Evolutionary conservation across 2,329 filamentous ascomycete species (phyloP), one percentile per base, ranked within the genome.

Genomic region (Akanthomyces lecanii): DNA sequence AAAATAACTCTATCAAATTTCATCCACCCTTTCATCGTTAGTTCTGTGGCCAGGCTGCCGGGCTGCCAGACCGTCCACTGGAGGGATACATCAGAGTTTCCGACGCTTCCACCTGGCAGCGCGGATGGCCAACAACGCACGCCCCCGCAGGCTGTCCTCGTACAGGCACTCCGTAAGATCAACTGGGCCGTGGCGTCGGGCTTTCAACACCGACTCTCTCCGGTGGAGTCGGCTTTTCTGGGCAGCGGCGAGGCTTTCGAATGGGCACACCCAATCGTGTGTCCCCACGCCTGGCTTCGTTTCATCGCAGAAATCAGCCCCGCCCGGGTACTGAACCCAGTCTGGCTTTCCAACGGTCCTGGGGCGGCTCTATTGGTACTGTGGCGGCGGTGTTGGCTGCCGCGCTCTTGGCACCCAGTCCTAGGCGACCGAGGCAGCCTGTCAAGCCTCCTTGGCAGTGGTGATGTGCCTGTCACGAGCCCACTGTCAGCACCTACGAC

Each of bases 321-420:
- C 53, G 28, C 28, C 48, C 48, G 58, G 58, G 58, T 61, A 61
- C 58, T 25, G 58, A 61, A 61, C 58, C 58, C 58, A 53, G 38
- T 40, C 28, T 23, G 16, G 30, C 30, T 40, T 52, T 36, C 3
- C 18, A 55, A 55, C 33, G 21, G 52, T 25, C 21, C 21, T 25
- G 36, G 52, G 23, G 52, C 52, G n/a, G 52, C 52, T 55, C 33
- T 36, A 16, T 40, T 40, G 14, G 38, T 40, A 44, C 36, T 51
- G 48, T 28, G 38, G 38, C 25, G 47, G 57, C 21, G 23, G 18
- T 38, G 48, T 53, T 53, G 57, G 57, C 57, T 61, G 28, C 57
- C 57, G 57, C 57, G 57, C 47, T 59, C 56, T 59, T 59, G 56
- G 56, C 56, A 60, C 33, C 12, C 44, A 38, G 55, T 40, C 44